phyloP scores from a whole-genome alignment of 345 rosid genomes.

The Corchorus capsularis region DNA sequence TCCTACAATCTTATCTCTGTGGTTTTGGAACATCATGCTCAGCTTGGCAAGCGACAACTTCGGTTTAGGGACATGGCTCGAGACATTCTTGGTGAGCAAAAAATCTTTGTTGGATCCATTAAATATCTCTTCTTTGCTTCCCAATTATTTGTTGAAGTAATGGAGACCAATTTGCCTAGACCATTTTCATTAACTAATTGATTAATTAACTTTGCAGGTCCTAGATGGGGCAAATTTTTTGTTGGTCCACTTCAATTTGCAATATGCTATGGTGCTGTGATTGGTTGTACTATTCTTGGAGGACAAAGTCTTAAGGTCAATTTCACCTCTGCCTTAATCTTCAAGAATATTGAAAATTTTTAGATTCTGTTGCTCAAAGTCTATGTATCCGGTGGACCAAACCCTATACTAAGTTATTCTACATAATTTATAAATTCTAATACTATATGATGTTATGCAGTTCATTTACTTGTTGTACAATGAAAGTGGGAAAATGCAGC shows the following conservation, averaged over 20 bases:
- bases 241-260: constrained; percentile 59
- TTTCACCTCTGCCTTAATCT: background rate
- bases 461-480: constrained; percentile 46
- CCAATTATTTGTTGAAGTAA: background rate
- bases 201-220: constrained; percentile 37
- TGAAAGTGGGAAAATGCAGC: constrained; percentile 46
- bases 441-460: constrained; percentile 30
- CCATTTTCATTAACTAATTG: background rate
- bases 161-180: background rate
- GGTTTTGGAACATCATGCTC: constrained; percentile 23
- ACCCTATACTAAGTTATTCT: background rate
- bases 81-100: constrained; percentile 23
- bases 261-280: constrained; percentile 58
- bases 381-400: too few species aligned
- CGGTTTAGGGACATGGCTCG: constrained; percentile 23
- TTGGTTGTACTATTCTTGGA: constrained; percentile 43
- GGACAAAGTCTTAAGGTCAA: constrained; percentile 62
- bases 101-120: background rate
- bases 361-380: too few species aligned
- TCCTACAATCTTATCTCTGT: constrained; percentile 23
- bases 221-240: constrained; percentile 51
- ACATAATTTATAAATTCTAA: background rate
- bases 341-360: background rate
- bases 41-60: constrained; percentile 21
- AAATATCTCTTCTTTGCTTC: background rate